Conservation (phyloP, 768 basidiomycete genomes). For the Strobilomyces confusus region DNA sequence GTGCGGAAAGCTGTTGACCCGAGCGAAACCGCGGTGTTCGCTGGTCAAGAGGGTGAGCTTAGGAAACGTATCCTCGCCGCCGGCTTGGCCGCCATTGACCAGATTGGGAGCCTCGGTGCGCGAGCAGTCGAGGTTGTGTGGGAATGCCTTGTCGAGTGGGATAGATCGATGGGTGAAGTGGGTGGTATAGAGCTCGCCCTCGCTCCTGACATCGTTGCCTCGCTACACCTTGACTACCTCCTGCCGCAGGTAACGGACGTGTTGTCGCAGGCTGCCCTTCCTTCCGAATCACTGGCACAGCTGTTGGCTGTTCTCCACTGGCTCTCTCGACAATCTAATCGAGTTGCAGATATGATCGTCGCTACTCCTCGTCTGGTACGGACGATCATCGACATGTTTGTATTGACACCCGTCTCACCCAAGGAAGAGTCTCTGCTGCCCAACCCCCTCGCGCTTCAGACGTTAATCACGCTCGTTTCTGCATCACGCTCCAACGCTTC, state of each 20-base stretch:
- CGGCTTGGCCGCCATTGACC: conserved; percentile 61
- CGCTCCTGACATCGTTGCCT: conserved; percentile 17
- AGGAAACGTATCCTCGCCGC: conserved; percentile 63
- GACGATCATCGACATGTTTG: conserved; percentile 50
- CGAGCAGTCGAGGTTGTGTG: conserved; percentile 70
- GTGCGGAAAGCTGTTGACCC: neutral
- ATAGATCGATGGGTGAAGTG: conserved; percentile 26
- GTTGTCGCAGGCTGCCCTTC: conserved; percentile 39
- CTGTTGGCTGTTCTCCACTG: conserved; percentile 58
- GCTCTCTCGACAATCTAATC: conserved; percentile 56
- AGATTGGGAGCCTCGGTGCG: conserved; percentile 62
- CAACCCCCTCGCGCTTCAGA: conserved; percentile 48
- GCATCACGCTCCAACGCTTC: conserved; percentile 69
- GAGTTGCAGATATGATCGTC: conserved; percentile 48
- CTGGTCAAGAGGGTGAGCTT: conserved; percentile 38
- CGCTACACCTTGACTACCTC: conserved; percentile 36
- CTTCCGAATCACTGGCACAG: conserved; percentile 48
- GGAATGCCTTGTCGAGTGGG: conserved; percentile 71
- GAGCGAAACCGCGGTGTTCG: conserved; percentile 10
- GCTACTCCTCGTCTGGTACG: conserved; percentile 50
- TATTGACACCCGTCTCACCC: conserved; percentile 50
- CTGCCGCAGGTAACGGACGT: conserved; percentile 48
- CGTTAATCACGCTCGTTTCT: conserved; percentile 53
- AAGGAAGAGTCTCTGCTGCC: conserved; percentile 29
- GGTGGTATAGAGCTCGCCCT: conserved; percentile 43